Conservation (phyloP, 1,139 yeast species). For the Yamadazyma trypodendri region DNA sequence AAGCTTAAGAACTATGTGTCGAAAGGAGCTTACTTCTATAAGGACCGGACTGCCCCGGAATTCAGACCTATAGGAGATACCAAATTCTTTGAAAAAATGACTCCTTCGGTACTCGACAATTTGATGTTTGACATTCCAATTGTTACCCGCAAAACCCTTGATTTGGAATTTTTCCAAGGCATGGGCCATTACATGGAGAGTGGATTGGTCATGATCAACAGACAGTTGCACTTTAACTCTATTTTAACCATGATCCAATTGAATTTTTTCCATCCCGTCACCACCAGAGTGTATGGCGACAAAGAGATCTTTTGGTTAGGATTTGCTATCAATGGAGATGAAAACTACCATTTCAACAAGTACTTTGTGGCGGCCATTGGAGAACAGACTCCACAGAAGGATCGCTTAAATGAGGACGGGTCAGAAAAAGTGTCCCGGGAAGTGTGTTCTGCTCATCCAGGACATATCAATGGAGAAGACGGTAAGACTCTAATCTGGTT, state of each 20-base stretch:
- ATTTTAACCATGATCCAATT: conserved; percentile 29
- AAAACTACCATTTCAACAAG: conserved; percentile 28
- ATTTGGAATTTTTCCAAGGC: conserved; percentile 27
- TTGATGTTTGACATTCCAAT: conserved; percentile 32
- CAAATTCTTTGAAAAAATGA: conserved; percentile 24
- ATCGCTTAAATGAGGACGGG: conserved; percentile 22
- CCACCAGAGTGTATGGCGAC: conserved; percentile 30
- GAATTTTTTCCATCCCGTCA: conserved; percentile 25
- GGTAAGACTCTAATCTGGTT: conserved; percentile 31
- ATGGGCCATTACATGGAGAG: conserved; percentile 34
- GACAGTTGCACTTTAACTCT: conserved; percentile 28
- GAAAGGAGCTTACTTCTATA: conserved; percentile 33
- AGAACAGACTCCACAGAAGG: conserved; percentile 21
- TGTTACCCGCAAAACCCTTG: conserved; percentile 22
- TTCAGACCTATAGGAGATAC: conserved; percentile 26
- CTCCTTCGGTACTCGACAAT: conserved; percentile 30
- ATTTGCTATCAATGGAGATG: conserved; percentile 33
- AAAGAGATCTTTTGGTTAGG: conserved; percentile 38
- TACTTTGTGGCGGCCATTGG: conserved; percentile 32
- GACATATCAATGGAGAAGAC: conserved; percentile 35
- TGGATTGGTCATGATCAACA: conserved; percentile 29
- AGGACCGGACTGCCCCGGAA: conserved; percentile 30
- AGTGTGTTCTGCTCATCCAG: conserved; percentile 47
- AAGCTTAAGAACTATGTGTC: conserved; percentile 22
- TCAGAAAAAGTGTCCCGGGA: conserved; percentile 25